Percentiles rank a stretch among this genome's conserved stretches.
Evolutionary conservation across 2,329 filamentous ascomycete genomes (phyloP).

Genomic region (Cladosporium halotolerans): DNA sequence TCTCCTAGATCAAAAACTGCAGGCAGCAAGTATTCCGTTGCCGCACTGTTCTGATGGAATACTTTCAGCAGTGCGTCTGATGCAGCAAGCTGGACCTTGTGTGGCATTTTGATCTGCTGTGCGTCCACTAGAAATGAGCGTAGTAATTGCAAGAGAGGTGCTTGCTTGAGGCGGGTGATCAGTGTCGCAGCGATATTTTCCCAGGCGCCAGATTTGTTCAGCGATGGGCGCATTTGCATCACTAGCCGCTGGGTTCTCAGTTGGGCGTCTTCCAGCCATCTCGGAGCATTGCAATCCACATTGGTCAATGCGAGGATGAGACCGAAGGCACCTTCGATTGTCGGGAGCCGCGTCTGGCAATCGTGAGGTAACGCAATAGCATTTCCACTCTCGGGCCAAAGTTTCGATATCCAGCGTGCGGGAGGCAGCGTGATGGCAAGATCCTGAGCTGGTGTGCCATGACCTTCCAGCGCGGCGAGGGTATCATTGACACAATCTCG

Average conservation of each 20-base stretch:
- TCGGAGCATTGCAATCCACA: slow-evolving; percentile 13
- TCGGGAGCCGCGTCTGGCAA: slow-evolving; percentile 27
- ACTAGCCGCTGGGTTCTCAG: slow-evolving; percentile 17
- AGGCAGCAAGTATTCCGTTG: slow-evolving; percentile 17
- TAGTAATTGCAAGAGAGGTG: not conserved
- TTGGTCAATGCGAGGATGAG: slow-evolving; percentile 23
- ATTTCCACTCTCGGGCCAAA: slow-evolving; percentile 35
- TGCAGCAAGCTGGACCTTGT: not conserved
- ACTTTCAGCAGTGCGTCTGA: not conserved
- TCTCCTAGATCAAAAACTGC: slow-evolving; percentile 11
- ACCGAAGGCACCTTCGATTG: slow-evolving; percentile 16
- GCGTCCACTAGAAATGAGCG: not conserved
- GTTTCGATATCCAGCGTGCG: slow-evolving; percentile 32
- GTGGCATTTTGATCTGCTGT: not conserved
- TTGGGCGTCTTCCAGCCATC: slow-evolving; percentile 20
- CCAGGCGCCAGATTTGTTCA: slow-evolving; percentile 21
- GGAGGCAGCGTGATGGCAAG: slow-evolving; percentile 34
- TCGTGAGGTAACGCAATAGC: slow-evolving; percentile 37
- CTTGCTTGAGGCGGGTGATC: slow-evolving; percentile 8
- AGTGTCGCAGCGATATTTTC: slow-evolving; percentile 14
- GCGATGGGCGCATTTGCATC: slow-evolving; percentile 3
- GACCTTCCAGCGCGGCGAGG: slow-evolving; percentile 36
- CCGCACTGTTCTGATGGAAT: slow-evolving; percentile 11
- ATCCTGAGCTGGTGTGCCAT: slow-evolving; percentile 6
- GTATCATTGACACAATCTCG: slow-evolving; percentile 39